Percentiles rank a stretch among this genome's conserved stretches.
These are phyloP conservation scores for Lentinus polychrous DNA, from an alignment of 1,284 basidiomycete genomes.

Conservation along the genomic window DNA sequence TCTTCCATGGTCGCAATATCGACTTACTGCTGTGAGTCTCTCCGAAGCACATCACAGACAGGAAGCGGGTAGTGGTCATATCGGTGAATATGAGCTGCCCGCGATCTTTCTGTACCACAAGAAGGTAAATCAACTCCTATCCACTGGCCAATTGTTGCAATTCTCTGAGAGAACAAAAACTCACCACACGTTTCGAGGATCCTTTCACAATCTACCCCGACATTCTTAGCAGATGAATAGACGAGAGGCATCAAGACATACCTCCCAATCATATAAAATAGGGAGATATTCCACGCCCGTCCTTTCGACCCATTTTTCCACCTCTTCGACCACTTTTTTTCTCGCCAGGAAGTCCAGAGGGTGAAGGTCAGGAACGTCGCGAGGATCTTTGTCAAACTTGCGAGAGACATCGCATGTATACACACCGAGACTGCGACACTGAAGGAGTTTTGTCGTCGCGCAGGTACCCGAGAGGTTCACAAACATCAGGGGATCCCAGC, in stretches of 20 bases:
- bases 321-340: conserved; percentile 22
- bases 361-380: conserved; percentile 19
- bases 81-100: conserved; percentile 27
- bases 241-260: conserved; percentile 7
- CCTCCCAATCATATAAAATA: conserved; percentile 25
- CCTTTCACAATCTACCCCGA: conserved; percentile 17
- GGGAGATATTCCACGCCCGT: conserved; percentile 16
- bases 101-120: conserved; percentile 22
- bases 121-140: background rate
- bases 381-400: conserved; percentile 21
- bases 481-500: conserved; percentile 7
- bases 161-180: background rate
- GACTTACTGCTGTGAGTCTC: conserved; percentile 12
- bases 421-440: conserved; percentile 23
- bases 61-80: conserved; percentile 19
- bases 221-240: background rate
- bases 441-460: conserved; percentile 21
- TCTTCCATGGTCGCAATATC: background rate
- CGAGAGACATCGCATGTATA: conserved; percentile 20
- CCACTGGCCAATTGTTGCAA: background rate
- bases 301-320: conserved; percentile 14
- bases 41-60: conserved; percentile 26
- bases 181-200: conserved; percentile 17
- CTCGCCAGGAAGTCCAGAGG: conserved; percentile 19
- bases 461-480: conserved; percentile 22